Evolutionary conservation across 345 rosid genomes (phyloP).

Genomic region (Geranium rotundifolium): DNA sequence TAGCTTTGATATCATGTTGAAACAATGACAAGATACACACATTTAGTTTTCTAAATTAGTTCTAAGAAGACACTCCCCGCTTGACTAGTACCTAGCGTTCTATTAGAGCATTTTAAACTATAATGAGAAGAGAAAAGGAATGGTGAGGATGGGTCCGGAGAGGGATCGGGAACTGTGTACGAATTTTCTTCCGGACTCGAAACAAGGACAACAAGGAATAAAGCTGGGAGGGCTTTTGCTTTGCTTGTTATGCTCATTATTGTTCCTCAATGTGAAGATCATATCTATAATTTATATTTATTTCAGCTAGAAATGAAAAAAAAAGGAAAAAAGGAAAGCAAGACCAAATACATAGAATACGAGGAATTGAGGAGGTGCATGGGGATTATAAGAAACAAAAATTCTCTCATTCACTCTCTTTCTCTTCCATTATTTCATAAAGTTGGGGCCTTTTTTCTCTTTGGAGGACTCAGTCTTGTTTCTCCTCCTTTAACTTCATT

Average conservation of each 20-base stretch:
- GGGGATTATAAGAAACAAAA: conserved; percentile 25
- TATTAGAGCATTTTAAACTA: background rate
- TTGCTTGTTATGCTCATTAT: background rate
- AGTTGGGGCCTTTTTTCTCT: conserved; percentile 22
- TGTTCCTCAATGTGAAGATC: background rate
- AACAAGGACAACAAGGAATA: conserved; percentile 24
- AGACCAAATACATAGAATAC: background rate
- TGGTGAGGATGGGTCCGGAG: conserved; percentile 17
- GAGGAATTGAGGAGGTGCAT: conserved; percentile 24
- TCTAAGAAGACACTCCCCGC: too few relatives aligned
- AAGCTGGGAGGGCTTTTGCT: conserved; percentile 12
- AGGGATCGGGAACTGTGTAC: conserved; percentile 50
- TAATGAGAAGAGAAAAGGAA: background rate
- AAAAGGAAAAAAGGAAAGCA: too few relatives aligned
- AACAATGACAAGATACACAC: too few relatives aligned
- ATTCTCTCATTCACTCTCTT: conserved; percentile 4
- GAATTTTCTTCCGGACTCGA: conserved; percentile 30
- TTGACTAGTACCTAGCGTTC: too few relatives aligned
- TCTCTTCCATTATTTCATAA: conserved; percentile 31
- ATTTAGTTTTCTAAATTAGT: too few relatives aligned
- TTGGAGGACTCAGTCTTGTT: conserved; percentile 4
- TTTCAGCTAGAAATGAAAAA: background rate
- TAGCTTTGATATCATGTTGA: too few relatives aligned
- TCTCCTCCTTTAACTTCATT: background rate
- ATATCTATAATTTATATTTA: too few relatives aligned